A percentile compares a stretch with the other conserved stretches of the same genome.
Evolutionary conservation across 148 eudicot species (phyloP).

Genomic region (Vaccinium myrtillus): DNA sequence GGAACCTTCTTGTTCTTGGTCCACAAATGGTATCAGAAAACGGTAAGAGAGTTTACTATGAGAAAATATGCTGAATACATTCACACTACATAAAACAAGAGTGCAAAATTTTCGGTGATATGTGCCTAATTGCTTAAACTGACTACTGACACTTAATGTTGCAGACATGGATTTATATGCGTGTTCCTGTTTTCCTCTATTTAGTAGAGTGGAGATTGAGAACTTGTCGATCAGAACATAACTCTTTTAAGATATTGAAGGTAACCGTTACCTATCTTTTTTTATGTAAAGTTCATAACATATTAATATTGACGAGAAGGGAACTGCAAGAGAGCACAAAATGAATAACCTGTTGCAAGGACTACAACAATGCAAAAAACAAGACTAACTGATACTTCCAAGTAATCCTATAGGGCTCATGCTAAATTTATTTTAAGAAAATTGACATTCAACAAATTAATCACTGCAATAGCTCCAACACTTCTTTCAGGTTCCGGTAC

Average conservation of each 20-base stretch:
- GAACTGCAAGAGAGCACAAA: neutral
- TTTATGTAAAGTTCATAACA: neutral
- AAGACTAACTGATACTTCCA: neutral
- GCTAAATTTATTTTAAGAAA: neutral
- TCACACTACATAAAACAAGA: neutral
- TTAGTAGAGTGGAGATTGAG: slow-evolving; percentile 70
- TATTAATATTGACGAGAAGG: neutral
- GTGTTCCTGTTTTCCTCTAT: slow-evolving; percentile 66
- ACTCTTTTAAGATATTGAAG: slow-evolving; percentile 73
- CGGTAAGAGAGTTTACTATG: slow-evolving; percentile 45
- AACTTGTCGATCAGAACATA: slow-evolving; percentile 65
- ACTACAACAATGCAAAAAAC: neutral
- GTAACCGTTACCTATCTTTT: slow-evolving; percentile 23
- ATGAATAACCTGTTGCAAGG: neutral
- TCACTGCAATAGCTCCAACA: neutral
- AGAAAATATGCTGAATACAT: neutral
- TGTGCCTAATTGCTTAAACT: neutral
- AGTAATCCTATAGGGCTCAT: neutral
- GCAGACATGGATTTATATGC: slow-evolving; percentile 95
- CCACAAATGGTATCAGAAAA: slow-evolving; percentile 67
- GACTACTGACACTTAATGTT: neutral
- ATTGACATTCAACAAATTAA: neutral
- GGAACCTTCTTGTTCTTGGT: slow-evolving; percentile 76
- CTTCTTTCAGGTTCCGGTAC: slow-evolving; percentile 56
- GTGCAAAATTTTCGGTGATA: neutral